Evolutionary conservation across 83 land plant species (phyloP), one percentile per base, ranked within the genome.

Genomic region (Thuja plicata): DNA sequence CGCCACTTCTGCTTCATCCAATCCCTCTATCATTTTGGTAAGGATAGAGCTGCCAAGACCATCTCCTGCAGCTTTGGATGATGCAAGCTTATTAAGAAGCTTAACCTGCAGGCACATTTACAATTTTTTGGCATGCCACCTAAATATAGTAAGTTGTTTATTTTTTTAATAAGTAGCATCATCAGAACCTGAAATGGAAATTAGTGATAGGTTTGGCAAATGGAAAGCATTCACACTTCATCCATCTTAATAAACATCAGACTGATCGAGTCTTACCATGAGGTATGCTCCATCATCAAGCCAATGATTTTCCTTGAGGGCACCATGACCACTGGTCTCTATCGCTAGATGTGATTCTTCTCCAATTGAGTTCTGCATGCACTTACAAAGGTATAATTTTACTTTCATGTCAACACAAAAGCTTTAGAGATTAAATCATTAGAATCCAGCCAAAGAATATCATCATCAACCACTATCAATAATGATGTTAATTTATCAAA

Each of bases 291-390:
- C 99, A 96, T 98, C 99, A 90, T 98, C 99, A 66, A 98, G 99
- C 99, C 99, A 98, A 85, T 93, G 94, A 89, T 98, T 98, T 91
- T 98, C 99, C 91, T 98, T 98, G 73, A 98, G 94, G 60, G 99
- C 99, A 88, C 99, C 99, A 93, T 98, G 99, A 66, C 99, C 99
- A 92, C 99, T 98, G 55, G 99, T 98, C 91, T 98, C 99, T 91
- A 98, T 98, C 55, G 99, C 99, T 85, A 98, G 90, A 92, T 98
- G 96, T 76, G 98, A 93, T 86, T 98, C 99, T 88, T 97, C 98
- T 24, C 99, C 99, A 90, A 94, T 88, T 37, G 96, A 91, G 87
- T 98, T 95, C 99, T 98, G 93, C 45, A 77, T 85, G 57, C 84
- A 91, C 54, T 24, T 19, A 85, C 54, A 77, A 52, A 88, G 12